Evolutionary conservation across 441 rosid species (phyloP), one percentile per base, ranked within the genome.

Genomic region (Pelargonium cotyledonis): DNA sequence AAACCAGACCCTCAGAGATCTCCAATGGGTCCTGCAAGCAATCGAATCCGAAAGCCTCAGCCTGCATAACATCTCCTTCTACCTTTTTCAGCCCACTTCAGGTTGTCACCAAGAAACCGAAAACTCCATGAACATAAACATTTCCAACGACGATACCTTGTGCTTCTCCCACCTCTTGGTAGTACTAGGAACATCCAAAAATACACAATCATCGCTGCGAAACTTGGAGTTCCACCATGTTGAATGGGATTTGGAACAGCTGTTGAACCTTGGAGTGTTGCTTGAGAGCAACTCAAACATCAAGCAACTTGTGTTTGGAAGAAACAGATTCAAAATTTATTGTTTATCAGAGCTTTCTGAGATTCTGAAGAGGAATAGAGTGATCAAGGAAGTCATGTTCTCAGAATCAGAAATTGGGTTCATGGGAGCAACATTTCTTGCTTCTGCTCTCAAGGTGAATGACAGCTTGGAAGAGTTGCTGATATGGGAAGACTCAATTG

Each of bases 401-500:
- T 69, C 74, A 6, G 95, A 86, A 71, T 90, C 91, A 2, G 70
- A 80, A 4, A 76, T 95, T 9, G 91, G 91, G 49, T 63, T 68
- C 12, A 70, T 61, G 57, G 97, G 99, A 68, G 96, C 97, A 69
- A 71, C 85, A 29, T 70, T 86, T 55, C 67, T 92, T 7, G 97
- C 91, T 8, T 76, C 80, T 11, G 91, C 97, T 69, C 87, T 91
- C 14, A 81, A 70, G 80, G 77, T 74, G 65, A 95, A 89, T 75
- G 91, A 83, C 35, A 77, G 80, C 70, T 69, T 91, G 83, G 97
- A 95, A 68, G 99, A 92, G 81, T 60, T 90, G 76, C 97, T 92
- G 82, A 88, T 95, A 80, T 89, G 96, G 97, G 96, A 95, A 46
- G 97, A 92, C 73, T 92, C 97, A 0, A 89, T 89, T 18, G 96